Percentiles rank a stretch among this genome's conserved stretches.
These are phyloP conservation scores for Groenewaldozyma auringiensis DNA, from an alignment of 1,139 yeast genomes.

Conservation along the genomic window DNA sequence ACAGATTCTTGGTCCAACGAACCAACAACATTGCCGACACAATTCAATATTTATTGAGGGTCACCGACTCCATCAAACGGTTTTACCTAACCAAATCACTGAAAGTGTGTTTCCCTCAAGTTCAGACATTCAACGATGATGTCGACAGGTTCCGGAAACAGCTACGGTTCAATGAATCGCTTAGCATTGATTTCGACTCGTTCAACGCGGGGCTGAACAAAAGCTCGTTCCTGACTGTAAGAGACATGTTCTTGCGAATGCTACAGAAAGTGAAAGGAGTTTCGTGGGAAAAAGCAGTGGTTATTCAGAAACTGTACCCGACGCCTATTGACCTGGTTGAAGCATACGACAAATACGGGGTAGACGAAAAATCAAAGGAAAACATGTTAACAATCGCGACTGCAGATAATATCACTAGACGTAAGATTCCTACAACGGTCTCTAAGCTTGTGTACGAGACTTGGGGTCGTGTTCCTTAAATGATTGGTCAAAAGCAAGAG, in stretches of 20 bases:
- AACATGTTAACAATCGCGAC: slow-evolving; percentile 40
- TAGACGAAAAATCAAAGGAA: slow-evolving; percentile 33
- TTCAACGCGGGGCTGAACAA: slow-evolving; percentile 71
- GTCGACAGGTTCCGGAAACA: slow-evolving; percentile 12
- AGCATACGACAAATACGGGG: slow-evolving; percentile 31
- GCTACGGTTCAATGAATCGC: slow-evolving; percentile 28
- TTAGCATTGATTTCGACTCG: slow-evolving; percentile 57
- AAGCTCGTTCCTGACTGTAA: slow-evolving; percentile 59
- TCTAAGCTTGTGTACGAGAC: slow-evolving; percentile 55
- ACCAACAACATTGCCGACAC: slow-evolving; percentile 74
- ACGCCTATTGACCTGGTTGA: slow-evolving; percentile 50
- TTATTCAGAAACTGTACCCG: slow-evolving; percentile 56
- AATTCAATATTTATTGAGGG: slow-evolving; percentile 48
- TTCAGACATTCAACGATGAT: slow-evolving; percentile 33
- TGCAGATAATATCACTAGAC: slow-evolving; percentile 49
- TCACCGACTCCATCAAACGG: slow-evolving; percentile 45
- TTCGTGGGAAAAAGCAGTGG: slow-evolving; percentile 74
- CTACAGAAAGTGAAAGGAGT: slow-evolving; percentile 75
- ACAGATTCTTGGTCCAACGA: slow-evolving; percentile 59
- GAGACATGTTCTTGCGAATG: slow-evolving; percentile 69
- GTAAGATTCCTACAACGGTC: slow-evolving; percentile 50
- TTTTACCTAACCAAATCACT: slow-evolving; percentile 20
- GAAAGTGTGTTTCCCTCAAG: slow-evolving; percentile 38
- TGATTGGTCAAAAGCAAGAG: neutral
- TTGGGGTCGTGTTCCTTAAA: slow-evolving; percentile 42